Evolutionary conservation across 2,329 filamentous ascomycete species (phyloP), one percentile per base, ranked within the genome.

Genomic region (Magnaporthiopsis rhizophila): DNA sequence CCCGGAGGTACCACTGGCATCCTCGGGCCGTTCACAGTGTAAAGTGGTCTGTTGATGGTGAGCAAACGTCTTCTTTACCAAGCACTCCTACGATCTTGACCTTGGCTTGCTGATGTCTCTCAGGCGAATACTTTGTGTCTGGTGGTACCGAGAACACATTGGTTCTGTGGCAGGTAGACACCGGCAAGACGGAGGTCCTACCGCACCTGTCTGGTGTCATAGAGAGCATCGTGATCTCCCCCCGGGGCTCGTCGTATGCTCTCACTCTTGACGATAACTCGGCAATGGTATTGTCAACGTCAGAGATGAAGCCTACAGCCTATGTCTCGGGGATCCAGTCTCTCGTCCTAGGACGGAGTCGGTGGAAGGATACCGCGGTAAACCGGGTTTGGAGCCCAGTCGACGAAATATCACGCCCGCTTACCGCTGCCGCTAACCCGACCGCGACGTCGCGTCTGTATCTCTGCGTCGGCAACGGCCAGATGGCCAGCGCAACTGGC

Each of bases 11-110:
- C 63, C 95, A 98, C 74, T 99, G 95, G 95, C 95, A 99, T 75
- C 85, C 92, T 70, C 87, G 88, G 69, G 86, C 89, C 61, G 92
- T 97, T 11, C 88, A 90, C 70, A 84, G 91, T 12, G 82, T 97
- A 65, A 96, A 95, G 75, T 98, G 93, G 90, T 97, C 95, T 18
- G 82, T 82, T 69, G 95, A 99, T 81, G 93, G 94, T 91, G 83
- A 72, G 81, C 69, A 66, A 67, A 53, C 21, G 5, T 9, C 58
- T 24, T 2, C 6, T 21, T 13, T 36, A 18, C 60, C 30, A 59
- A 67, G 9, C 28, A 21, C 61, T 18, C 58, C n/a, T 64, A 18
- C 45, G 11, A 21, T 24, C 50, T 3, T 50, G 45, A 3, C 1
- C 57, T 26, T 8, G 18, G 12, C 32, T 28, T 24, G 3, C 21